Percentiles rank a stretch among this genome's conserved stretches.
Evolutionary conservation across 345 rosid species (phyloP).

Genomic region (Lumnitzera littorea): DNA sequence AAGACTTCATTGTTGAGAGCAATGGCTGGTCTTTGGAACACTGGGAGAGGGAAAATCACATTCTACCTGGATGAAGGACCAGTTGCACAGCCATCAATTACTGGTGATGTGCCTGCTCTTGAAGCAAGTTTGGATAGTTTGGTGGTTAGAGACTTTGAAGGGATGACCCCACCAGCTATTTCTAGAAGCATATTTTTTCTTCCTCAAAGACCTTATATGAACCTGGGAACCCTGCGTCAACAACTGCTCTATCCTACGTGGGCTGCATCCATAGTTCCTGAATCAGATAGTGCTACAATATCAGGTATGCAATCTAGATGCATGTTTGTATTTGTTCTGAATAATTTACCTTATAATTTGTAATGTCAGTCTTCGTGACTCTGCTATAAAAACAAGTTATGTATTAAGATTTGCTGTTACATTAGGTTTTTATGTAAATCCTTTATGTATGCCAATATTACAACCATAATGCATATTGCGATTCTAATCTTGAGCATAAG

Average conservation of each 20-base stretch:
- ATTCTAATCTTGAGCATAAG: no score
- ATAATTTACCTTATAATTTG: no score
- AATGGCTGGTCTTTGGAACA: constrained; percentile 90
- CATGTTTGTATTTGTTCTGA: not conserved
- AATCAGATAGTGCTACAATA: constrained; percentile 20
- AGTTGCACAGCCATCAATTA: constrained; percentile 18
- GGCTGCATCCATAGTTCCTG: constrained; percentile 26
- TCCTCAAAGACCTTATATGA: constrained; percentile 99
- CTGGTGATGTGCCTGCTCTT: constrained; percentile 20
- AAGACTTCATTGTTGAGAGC: constrained; percentile 93
- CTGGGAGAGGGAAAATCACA: constrained; percentile 76
- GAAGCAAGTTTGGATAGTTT: constrained; percentile 13
- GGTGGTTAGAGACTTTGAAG: constrained; percentile 20
- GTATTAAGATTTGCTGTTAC: no score
- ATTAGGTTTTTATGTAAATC: no score
- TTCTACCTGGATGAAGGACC: constrained; percentile 45
- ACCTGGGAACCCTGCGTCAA: constrained; percentile 87
- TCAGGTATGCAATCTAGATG: constrained; percentile 21
- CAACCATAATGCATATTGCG: no score
- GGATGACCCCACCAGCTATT: constrained; percentile 20
- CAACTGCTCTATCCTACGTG: constrained; percentile 91
- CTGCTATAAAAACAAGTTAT: not conserved
- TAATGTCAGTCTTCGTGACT: not conserved
- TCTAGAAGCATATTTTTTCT: constrained; percentile 61
- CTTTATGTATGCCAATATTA: no score